These are phyloP conservation scores for Solanum bulbocastanum DNA, from an alignment of 257 asterid genomes.

Conservation along the genomic window DNA sequence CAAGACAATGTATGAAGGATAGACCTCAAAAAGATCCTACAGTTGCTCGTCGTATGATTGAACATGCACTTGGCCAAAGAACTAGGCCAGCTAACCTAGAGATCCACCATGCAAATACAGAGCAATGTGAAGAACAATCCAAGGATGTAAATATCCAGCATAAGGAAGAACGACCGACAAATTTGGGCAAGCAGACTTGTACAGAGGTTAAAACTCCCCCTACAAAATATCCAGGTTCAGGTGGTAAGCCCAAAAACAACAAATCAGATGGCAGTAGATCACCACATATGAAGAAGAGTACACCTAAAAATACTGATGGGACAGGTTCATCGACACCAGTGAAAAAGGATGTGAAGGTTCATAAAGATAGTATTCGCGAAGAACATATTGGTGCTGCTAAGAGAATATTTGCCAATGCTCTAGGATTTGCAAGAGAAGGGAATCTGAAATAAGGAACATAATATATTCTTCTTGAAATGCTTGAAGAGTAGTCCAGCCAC, in stretches of 20 bases:
- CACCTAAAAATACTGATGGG: conserved; percentile 8
- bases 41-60: conserved; percentile 92
- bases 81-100: conserved; percentile 30
- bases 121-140: conserved; percentile 8
- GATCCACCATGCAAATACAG: conserved; percentile 4
- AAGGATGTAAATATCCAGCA: conserved; percentile 12
- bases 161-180: conserved; percentile 14
- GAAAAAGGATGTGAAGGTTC: conserved; percentile 11
- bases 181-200: conserved; percentile 1
- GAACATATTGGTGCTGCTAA: conserved; percentile 92
- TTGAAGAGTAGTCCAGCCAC: neutral
- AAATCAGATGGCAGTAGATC: conserved; percentile 9
- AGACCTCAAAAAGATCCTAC: conserved; percentile 69
- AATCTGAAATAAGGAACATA: conserved; percentile 11
- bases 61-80: conserved; percentile 81
- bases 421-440: conserved; percentile 49
- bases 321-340: conserved; percentile 14
- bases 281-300: conserved; percentile 12
- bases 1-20: conserved; percentile 27
- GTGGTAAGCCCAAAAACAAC: conserved; percentile 5
- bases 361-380: conserved; percentile 30
- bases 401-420: conserved; percentile 85
- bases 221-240: conserved; percentile 9
- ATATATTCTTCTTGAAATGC: neutral
- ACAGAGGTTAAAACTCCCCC: conserved; percentile 9